phyloP scores from a whole-genome alignment of 176 grass and related monocot genomes.

The Phragmites australis region DNA sequence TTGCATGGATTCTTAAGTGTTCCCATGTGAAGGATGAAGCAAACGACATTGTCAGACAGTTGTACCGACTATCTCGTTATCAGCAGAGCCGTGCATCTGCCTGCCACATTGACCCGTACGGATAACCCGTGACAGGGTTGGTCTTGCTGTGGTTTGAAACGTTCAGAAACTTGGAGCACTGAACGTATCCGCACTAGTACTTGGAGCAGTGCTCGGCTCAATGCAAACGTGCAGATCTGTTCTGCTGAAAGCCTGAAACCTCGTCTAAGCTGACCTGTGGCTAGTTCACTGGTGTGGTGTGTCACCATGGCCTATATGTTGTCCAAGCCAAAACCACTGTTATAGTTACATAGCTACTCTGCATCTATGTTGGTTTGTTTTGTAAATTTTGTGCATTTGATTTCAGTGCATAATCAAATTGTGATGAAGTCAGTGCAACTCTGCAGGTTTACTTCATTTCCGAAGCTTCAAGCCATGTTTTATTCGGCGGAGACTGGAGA shows the following conservation, averaged over 20 bases:
- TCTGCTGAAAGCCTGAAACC: not conserved
- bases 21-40: constrained; percentile 14
- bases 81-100: not conserved
- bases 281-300: not conserved
- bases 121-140: not conserved
- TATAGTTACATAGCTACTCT: not conserved
- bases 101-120: not conserved
- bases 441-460: not conserved
- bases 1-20: not conserved
- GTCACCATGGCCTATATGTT: not conserved
- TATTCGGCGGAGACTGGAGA: not conserved
- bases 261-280: not conserved
- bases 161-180: not conserved
- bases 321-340: not conserved
- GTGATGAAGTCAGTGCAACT: not conserved
- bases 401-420: not conserved
- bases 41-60: not conserved
- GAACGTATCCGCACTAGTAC: not conserved
- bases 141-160: not conserved
- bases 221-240: not conserved
- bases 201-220: not conserved
- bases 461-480: not conserved
- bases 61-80: not conserved
- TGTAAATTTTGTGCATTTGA: not conserved
- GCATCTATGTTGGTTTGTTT: not conserved